Conservation (phyloP, 1,139 yeast genomes). For the Citeromyces siamensis region DNA sequence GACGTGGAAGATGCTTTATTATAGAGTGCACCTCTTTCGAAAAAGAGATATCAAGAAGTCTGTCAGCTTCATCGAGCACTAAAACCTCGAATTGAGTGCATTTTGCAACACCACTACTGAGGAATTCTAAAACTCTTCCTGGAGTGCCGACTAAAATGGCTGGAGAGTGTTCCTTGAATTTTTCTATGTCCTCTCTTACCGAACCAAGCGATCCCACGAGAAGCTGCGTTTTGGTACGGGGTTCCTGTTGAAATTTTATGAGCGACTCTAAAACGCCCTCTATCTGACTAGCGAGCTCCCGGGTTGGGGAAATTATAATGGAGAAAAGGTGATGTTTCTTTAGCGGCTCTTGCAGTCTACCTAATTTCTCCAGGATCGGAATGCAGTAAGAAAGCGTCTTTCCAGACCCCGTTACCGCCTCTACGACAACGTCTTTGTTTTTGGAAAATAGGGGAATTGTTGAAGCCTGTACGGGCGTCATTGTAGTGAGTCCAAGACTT, state of each 20-base stretch:
- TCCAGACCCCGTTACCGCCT: slow-evolving; percentile 96
- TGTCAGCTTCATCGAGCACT: slow-evolving; percentile 89
- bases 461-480: slow-evolving; percentile 98
- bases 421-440: slow-evolving; percentile 95
- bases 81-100: slow-evolving; percentile 56
- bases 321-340: slow-evolving; percentile 60
- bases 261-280: slow-evolving; percentile 51
- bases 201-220: slow-evolving; percentile 69
- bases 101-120: slow-evolving; percentile 36
- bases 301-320: slow-evolving; percentile 74
- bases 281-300: slow-evolving; percentile 86
- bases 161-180: slow-evolving; percentile 40
- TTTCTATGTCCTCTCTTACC: slow-evolving; percentile 63
- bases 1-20: slow-evolving; percentile 64
- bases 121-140: slow-evolving; percentile 73
- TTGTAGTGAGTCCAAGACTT: slow-evolving; percentile 61
- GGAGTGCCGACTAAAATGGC: slow-evolving; percentile 88
- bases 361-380: slow-evolving; percentile 64
- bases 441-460: slow-evolving; percentile 78
- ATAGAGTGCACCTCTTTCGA: slow-evolving; percentile 56
- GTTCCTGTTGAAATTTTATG: slow-evolving; percentile 45
- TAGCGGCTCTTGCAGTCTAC: slow-evolving; percentile 20
- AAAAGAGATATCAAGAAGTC: slow-evolving; percentile 71
- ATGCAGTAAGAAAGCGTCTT: slow-evolving; percentile 81
- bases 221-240: slow-evolving; percentile 48